These are phyloP conservation scores for Zalerion maritima DNA, from an alignment of 495 filamentous ascomycete species.

Conservation along the genomic window DNA sequence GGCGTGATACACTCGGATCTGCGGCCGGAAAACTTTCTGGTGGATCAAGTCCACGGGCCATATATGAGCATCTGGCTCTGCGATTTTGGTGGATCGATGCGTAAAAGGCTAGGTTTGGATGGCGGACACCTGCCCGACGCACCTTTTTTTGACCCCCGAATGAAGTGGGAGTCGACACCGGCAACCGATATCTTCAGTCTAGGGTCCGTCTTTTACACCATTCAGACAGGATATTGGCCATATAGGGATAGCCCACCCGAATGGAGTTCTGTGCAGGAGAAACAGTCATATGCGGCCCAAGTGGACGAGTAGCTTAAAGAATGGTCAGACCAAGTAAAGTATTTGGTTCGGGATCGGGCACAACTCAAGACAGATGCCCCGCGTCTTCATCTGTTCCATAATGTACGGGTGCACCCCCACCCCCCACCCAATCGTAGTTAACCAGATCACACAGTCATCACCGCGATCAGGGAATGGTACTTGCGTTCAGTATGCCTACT, in stretches of 20 bases:
- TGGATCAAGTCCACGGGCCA: constrained; percentile 8
- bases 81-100: constrained; percentile 17
- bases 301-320: too few relatives aligned
- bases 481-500: too few relatives aligned
- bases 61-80: constrained; percentile 13
- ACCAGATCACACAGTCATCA: too few relatives aligned
- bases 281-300: constrained; percentile 2
- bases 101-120: constrained; percentile 11
- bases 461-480: too few relatives aligned
- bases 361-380: constrained; percentile 69
- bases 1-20: constrained; percentile 14
- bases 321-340: too few relatives aligned
- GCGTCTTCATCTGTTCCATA: constrained; percentile 67
- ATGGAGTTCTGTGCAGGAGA: constrained; percentile 1
- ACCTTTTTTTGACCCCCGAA: constrained; percentile 13
- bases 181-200: constrained; percentile 16
- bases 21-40: constrained; percentile 13
- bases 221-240: constrained; percentile 18
- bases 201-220: constrained; percentile 17
- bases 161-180: constrained; percentile 9
- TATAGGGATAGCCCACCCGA: constrained; percentile 4
- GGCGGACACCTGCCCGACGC: constrained; percentile 13
- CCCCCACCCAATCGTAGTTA: too few relatives aligned
- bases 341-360: constrained; percentile 89
- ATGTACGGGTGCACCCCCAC: constrained; percentile 77